phyloP scores from a whole-genome alignment of 257 asterid species.

The Jacaranda mimosifolia region DNA sequence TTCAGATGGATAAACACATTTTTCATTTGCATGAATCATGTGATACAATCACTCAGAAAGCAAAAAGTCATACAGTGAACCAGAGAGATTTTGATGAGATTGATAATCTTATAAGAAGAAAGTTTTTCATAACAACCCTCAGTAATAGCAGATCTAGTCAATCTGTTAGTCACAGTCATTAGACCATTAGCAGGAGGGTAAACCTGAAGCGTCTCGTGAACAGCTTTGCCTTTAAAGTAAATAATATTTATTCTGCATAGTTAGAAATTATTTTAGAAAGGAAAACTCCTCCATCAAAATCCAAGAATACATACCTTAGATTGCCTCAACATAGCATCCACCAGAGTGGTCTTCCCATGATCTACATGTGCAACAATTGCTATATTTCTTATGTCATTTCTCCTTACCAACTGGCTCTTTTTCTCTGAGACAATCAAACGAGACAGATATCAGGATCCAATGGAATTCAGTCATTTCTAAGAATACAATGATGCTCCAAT shows the following conservation, averaged over 20 bases:
- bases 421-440: conserved; percentile 53
- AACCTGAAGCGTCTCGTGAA: background rate
- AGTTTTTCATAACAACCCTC: too few species aligned
- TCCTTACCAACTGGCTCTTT: conserved; percentile 70
- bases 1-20: too few species aligned
- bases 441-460: conserved; percentile 31
- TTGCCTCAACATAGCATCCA: conserved; percentile 94
- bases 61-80: too few species aligned
- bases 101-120: too few species aligned
- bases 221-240: background rate
- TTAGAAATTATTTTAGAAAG: background rate
- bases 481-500: conserved; percentile 2
- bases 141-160: too few species aligned
- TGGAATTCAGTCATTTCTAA: background rate
- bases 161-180: too few species aligned
- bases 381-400: conserved; percentile 84
- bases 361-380: conserved; percentile 99
- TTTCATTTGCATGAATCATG: too few species aligned
- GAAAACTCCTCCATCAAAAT: conserved; percentile 25
- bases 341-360: conserved; percentile 98
- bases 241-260: background rate
- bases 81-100: too few species aligned
- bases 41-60: too few species aligned
- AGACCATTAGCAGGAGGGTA: too few species aligned
- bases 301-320: conserved; percentile 70